Percentiles rank a stretch among this genome's conserved stretches.
Evolutionary conservation across 768 basidiomycete genomes (phyloP).

Genomic region (Lactarius hatsudake): DNA sequence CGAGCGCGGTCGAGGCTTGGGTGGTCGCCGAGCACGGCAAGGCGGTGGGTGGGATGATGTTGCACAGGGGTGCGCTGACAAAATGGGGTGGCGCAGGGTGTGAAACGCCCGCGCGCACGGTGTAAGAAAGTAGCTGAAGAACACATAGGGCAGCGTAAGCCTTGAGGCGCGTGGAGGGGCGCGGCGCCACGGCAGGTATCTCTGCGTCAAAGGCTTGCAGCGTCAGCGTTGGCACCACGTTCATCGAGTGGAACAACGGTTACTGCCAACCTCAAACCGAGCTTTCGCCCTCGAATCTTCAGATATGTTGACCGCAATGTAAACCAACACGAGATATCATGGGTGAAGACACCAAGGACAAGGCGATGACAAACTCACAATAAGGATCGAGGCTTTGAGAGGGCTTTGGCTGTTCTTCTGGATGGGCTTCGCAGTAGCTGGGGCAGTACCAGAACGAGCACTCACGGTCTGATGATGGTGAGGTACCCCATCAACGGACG

Average conservation of each 20-base stretch:
- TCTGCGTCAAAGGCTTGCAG: constrained; percentile 31
- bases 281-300: no score
- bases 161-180: constrained; percentile 20
- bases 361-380: no score
- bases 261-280: no score
- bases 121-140: constrained; percentile 31
- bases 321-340: no score
- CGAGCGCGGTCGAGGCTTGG: constrained; percentile 29
- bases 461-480: constrained; percentile 62
- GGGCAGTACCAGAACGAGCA: no score
- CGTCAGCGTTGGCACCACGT: constrained; percentile 30
- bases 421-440: no score
- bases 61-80: neutral
- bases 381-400: no score
- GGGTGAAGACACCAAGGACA: no score
- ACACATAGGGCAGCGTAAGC: constrained; percentile 30
- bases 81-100: neutral
- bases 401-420: no score
- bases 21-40: constrained; percentile 30
- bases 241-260: constrained; percentile 34
- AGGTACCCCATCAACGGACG: constrained; percentile 88
- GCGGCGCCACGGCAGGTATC: constrained; percentile 29
- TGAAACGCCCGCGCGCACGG: constrained; percentile 28
- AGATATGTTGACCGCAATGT: no score
- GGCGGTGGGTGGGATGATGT: constrained; percentile 19